Percentiles rank a stretch among this genome's conserved stretches.
These are phyloP conservation scores for Metschnikowia lochheadii DNA, from an alignment of 805 yeast genomes.

Conservation along the genomic window DNA sequence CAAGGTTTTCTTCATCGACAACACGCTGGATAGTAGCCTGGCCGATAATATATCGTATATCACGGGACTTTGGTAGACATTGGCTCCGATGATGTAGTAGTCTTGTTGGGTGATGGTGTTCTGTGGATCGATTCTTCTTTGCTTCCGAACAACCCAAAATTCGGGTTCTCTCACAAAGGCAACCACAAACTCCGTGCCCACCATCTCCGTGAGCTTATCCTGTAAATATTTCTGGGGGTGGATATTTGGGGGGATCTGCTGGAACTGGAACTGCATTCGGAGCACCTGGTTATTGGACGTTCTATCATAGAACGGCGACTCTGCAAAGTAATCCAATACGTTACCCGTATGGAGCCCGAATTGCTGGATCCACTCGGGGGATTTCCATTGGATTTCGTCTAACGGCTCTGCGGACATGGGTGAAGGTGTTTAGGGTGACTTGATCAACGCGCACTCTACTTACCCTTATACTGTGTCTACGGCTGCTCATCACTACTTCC, in stretches of 20 bases:
- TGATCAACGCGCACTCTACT: neutral
- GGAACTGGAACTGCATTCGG: slow-evolving; percentile 92
- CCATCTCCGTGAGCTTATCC: slow-evolving; percentile 66
- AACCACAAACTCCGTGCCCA: slow-evolving; percentile 81
- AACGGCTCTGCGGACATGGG: slow-evolving; percentile 35
- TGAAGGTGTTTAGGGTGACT: neutral
- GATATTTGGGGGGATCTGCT: slow-evolving; percentile 37
- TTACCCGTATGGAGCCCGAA: slow-evolving; percentile 84
- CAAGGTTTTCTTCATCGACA: slow-evolving; percentile 32
- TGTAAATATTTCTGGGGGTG: slow-evolving; percentile 40
- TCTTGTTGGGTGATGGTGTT: slow-evolving; percentile 59
- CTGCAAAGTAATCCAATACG: slow-evolving; percentile 88
- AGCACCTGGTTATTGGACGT: slow-evolving; percentile 91
- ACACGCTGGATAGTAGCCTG: slow-evolving; percentile 41
- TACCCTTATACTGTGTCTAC: too few relatives aligned
- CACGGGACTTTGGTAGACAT: slow-evolving; percentile 85
- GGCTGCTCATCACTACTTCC: too few relatives aligned
- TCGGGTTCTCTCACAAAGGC: slow-evolving; percentile 81
- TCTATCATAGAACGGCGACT: slow-evolving; percentile 92
- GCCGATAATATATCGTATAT: slow-evolving; percentile 69
- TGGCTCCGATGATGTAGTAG: slow-evolving; percentile 87
- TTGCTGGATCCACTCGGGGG: slow-evolving; percentile 95
- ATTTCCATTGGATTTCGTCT: slow-evolving; percentile 94
- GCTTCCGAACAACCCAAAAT: slow-evolving; percentile 87
- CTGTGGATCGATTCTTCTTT: slow-evolving; percentile 53